Evolutionary conservation across 176 grass and related monocot genomes (phyloP), one percentile per base, ranked within the genome.

Genomic region (Elaeis guineensis): DNA sequence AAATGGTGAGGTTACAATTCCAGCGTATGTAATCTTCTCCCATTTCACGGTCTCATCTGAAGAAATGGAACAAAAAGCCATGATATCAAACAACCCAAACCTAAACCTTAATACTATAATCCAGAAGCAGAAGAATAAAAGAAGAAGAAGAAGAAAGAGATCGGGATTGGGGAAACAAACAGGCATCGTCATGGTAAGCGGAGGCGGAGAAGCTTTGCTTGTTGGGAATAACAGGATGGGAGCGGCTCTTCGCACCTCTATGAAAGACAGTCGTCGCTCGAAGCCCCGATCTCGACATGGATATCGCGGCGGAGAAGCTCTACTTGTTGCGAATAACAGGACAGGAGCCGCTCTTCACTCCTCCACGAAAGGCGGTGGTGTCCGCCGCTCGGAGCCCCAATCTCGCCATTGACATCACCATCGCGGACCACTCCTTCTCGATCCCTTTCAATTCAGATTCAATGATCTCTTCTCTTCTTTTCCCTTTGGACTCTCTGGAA

Each of bases 11-110:
- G 63, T 59, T 14, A 79, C 78, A 65, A 87, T 90, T 29, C 78
- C 92, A 1, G 15, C 73, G 58, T 85, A 88, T 23, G 92, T 90
- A 63, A 90, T 90, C 87, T 96, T 96, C 83, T 96, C 83, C 92
- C 92, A 96, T 63, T 90, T 90, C 26, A 83, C 83, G 51, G 92
- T 79, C 71, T 90, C 87, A 60, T 82, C 92, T 96, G 76, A 32
- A 32, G 29, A 32, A 32, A 32, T 5, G 29, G 29, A 7, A 0
- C 1, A 32, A 32, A 32, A 32, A 32, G 6, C 4, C 6, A 32
- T 5, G 1, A 5, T 6, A 0, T 32, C 72, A 24, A 51, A 54
- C 22, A 30, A 20, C 62, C 20, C 16, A 69, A 58, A 16, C 51
- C 59, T 5, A 2, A 19, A 19, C 57, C 54, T 67, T 29, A 59